A percentile compares a stretch with the other conserved stretches of the same genome.
Evolutionary conservation across 176 grass and related monocot species (phyloP).

Genomic region (Pharus latifolius): DNA sequence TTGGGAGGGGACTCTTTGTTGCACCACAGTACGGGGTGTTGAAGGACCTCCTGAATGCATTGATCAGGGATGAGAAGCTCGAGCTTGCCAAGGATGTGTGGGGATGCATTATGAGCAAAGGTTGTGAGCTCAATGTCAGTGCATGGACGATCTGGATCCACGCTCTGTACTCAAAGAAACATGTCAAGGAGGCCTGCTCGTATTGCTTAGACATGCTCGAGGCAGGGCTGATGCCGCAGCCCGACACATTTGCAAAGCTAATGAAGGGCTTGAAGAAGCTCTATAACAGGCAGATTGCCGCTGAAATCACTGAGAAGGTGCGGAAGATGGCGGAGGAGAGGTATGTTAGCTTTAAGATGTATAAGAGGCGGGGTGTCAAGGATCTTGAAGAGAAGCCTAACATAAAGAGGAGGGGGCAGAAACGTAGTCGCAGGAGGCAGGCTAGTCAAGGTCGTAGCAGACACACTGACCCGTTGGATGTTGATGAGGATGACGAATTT

Average conservation of each 20-base stretch:
- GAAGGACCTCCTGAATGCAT: conserved; percentile 74
- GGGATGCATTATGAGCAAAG: conserved; percentile 61
- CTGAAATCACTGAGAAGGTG: conserved; percentile 87
- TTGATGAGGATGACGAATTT: conserved; percentile 24
- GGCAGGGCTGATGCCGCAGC: conserved; percentile 77
- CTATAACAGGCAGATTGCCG: conserved; percentile 75
- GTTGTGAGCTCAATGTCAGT: conserved; percentile 74
- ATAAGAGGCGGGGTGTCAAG: conserved; percentile 84
- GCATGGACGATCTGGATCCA: conserved; percentile 97
- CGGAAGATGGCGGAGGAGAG: conserved; percentile 85
- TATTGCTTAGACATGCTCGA: conserved; percentile 97
- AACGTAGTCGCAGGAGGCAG: background rate
- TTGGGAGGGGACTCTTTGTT: conserved; percentile 67
- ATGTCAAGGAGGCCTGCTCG: conserved; percentile 74
- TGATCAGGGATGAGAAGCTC: conserved; percentile 67
- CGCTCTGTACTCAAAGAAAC: conserved; percentile 56
- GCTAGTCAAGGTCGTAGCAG: background rate
- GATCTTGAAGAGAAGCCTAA: conserved; percentile 65
- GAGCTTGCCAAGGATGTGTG: conserved; percentile 91
- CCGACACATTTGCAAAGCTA: conserved; percentile 74
- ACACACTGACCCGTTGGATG: background rate
- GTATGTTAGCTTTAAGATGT: conserved; percentile 84
- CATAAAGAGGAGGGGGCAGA: conserved; percentile 43
- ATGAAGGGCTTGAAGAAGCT: conserved; percentile 91
- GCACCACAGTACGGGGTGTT: conserved; percentile 75